phyloP scores from a whole-genome alignment of 331 rosid species.

The Pyracantha coccinea region DNA sequence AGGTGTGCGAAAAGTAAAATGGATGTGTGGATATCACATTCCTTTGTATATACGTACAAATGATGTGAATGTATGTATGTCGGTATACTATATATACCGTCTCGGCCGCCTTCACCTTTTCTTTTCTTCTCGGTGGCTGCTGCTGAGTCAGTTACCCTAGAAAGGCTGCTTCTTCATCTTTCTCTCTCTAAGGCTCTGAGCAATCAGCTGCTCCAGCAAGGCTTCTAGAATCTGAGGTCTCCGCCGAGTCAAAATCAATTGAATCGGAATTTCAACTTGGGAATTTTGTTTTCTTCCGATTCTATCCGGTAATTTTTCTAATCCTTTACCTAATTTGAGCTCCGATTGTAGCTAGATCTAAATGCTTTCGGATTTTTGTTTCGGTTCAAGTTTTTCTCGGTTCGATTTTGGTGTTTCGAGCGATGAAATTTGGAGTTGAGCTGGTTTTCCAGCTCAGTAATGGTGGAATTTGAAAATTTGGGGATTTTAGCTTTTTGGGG shows the following conservation, averaged over 20 bases:
- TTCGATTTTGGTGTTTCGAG: not conserved
- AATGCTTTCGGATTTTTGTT: not conserved
- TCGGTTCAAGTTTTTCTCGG: not conserved
- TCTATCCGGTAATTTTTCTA: conserved; percentile 20
- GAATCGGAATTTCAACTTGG: not conserved
- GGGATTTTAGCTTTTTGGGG: conserved; percentile 3
- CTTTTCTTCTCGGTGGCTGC: not conserved
- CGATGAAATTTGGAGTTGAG: not conserved
- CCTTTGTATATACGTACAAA: not conserved
- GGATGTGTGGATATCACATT: too few relatives aligned
- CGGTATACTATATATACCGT: not conserved
- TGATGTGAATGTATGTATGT: not conserved
- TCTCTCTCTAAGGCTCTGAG: conserved; percentile 16
- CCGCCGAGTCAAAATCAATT: conserved; percentile 1
- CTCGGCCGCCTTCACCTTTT: accelerated
- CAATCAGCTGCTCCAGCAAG: conserved; percentile 1
- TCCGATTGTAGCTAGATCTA: conserved; percentile 20
- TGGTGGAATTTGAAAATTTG: not conserved
- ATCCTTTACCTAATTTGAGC: not conserved
- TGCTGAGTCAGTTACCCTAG: conserved; percentile 9
- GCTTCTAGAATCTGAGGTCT: not conserved
- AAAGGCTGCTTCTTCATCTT: not conserved
- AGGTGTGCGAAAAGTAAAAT: too few relatives aligned
- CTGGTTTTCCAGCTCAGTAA: not conserved
- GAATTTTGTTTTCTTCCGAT: not conserved